Evolutionary conservation across 805 yeast species (phyloP).

Genomic region (Debaryomyces castellii): DNA sequence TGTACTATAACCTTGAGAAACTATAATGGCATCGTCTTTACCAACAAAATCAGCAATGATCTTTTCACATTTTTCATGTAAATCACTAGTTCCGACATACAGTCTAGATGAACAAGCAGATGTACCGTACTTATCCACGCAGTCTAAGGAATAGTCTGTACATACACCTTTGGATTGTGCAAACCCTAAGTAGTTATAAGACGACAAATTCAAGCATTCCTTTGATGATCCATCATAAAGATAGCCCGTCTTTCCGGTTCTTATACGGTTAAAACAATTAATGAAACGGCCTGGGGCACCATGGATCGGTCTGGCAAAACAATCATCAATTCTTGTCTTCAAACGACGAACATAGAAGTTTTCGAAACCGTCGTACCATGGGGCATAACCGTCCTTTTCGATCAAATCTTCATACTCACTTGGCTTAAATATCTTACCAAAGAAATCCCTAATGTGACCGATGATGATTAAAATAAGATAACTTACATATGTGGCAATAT

Average conservation of each 20-base stretch:
- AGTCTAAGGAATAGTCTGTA: slow-evolving; percentile 69
- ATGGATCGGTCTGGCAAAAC: slow-evolving; percentile 93
- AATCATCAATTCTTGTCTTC: slow-evolving; percentile 87
- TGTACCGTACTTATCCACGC: slow-evolving; percentile 70
- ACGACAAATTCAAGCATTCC: slow-evolving; percentile 80
- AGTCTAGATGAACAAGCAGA: slow-evolving; percentile 78
- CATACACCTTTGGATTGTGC: slow-evolving; percentile 94
- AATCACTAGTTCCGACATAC: slow-evolving; percentile 70
- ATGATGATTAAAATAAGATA: slow-evolving; percentile 81
- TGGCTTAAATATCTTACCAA: slow-evolving; percentile 73
- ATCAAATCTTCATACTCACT: slow-evolving; percentile 62
- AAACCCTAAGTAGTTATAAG: slow-evolving; percentile 94
- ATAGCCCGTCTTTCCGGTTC: slow-evolving; percentile 66
- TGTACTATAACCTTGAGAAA: slow-evolving; percentile 95
- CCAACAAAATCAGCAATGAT: slow-evolving; percentile 85
- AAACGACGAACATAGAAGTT: slow-evolving; percentile 90
- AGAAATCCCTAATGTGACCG: slow-evolving; percentile 89
- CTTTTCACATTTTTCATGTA: slow-evolving; percentile 72
- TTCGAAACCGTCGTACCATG: slow-evolving; percentile 93
- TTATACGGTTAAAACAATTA: slow-evolving; percentile 73
- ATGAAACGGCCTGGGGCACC: slow-evolving; percentile 96
- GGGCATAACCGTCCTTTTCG: slow-evolving; percentile 88
- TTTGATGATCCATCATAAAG: slow-evolving; percentile 73
- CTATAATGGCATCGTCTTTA: slow-evolving; percentile 80
- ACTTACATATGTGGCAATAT: slow-evolving; percentile 79